Percentiles rank a stretch among this genome's conserved stretches.
Conservation (phyloP, 2,329 filamentous ascomycete species). For the Fusarium mundagurra region DNA sequence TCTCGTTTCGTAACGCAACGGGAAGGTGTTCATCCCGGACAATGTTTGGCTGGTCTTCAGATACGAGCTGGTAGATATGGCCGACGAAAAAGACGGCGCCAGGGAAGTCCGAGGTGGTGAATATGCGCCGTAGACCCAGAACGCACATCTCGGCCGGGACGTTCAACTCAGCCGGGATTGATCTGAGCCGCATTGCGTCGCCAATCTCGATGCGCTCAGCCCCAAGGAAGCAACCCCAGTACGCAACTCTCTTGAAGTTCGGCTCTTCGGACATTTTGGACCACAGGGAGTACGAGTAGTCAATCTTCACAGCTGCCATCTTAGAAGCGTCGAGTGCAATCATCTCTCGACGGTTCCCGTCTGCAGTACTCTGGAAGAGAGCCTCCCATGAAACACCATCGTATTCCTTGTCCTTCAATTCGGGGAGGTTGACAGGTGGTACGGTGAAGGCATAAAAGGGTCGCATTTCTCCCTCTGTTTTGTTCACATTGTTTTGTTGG, state of each 20-base stretch:
- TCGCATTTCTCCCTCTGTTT: conserved; percentile 54
- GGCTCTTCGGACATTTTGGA: conserved; percentile 47
- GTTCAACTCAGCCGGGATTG: conserved; percentile 51
- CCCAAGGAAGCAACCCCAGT: conserved; percentile 61
- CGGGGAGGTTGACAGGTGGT: conserved; percentile 52
- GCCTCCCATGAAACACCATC: conserved; percentile 56
- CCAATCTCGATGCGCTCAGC: conserved; percentile 60
- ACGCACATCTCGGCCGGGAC: conserved; percentile 45
- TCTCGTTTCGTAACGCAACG: conserved; percentile 52
- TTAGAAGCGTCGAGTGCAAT: conserved; percentile 62
- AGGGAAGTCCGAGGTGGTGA: conserved; percentile 49
- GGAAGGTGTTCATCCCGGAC: conserved; percentile 53
- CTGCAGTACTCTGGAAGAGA: conserved; percentile 47
- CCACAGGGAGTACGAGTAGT: conserved; percentile 61
- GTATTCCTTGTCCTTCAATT: conserved; percentile 53
- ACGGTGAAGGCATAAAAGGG: conserved; percentile 64
- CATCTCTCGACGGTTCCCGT: conserved; percentile 52
- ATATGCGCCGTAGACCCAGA: conserved; percentile 54
- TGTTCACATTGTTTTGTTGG: conserved; percentile 51
- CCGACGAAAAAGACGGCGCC: conserved; percentile 54
- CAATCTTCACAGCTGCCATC: conserved; percentile 59
- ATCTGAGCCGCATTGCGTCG: conserved; percentile 60
- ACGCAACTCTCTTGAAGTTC: conserved; percentile 49
- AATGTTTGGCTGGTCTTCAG: conserved; percentile 42
- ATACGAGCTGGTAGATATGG: conserved; percentile 51